Evolutionary conservation across 441 rosid species (phyloP).

Genomic region (Gossypium schwendimanii): DNA sequence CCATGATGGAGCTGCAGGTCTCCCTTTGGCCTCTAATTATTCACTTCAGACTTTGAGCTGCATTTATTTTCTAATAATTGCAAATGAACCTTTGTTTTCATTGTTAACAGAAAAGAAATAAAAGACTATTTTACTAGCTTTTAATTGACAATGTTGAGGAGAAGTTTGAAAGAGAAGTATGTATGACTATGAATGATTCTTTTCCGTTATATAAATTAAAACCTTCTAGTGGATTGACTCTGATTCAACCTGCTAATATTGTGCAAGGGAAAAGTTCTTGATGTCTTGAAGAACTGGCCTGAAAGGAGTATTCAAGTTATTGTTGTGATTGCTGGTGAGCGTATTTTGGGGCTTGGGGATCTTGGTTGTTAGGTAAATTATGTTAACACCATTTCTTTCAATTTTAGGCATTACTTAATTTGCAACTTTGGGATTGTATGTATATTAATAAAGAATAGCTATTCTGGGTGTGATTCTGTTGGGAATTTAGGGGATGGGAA

Average conservation of each 20-base stretch:
- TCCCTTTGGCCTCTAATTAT: not conserved
- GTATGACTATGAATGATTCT: conserved; percentile 10
- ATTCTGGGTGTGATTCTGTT: not conserved
- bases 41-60: too few species aligned
- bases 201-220: not conserved
- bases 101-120: conserved; percentile 63
- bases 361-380: conserved; percentile 82
- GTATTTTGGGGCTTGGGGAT: conserved; percentile 85
- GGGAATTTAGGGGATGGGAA: conserved; percentile 56
- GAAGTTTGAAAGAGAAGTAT: conserved; percentile 63
- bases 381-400: not conserved
- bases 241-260: not conserved
- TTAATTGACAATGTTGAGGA: conserved; percentile 79
- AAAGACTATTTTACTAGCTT: conserved; percentile 74
- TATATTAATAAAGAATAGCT: not conserved
- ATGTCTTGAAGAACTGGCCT: conserved; percentile 87
- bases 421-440: not conserved
- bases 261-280: conserved; percentile 59
- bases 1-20: conserved; percentile 93
- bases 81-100: not conserved
- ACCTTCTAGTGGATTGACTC: not conserved
- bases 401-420: not conserved
- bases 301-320: conserved; percentile 70
- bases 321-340: conserved; percentile 87
- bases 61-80: too few species aligned